Base-by-base conservation (phyloP, 2,329 filamentous ascomycete species). In the Leptographium procerum region DNA sequence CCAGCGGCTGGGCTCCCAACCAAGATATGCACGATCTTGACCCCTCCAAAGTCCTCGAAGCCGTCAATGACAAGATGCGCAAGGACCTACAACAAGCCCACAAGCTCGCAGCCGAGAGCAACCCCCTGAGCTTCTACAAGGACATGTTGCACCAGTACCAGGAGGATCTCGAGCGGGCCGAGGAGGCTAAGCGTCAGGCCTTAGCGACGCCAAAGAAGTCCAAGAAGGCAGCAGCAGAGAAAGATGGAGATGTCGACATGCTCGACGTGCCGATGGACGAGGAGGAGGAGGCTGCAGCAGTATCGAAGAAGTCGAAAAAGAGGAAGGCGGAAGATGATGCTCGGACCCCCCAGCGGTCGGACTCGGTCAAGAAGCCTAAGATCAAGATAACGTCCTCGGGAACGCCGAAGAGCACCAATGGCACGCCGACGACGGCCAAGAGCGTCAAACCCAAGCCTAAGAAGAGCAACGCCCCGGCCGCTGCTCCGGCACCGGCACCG, bases 1-100 rank as follows among this genome's bases (percentile, higher is more conserved):
- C 59, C 65, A 99, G 94, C 73, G 88, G 89, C 43, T 99, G 92
- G 92, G 89, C 92, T 64, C 81, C 85, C 61, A 96, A 97, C 72
- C 88, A 85, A 26, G 86, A 89, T 60, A 80, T 99, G 43, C 83
- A 84, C 40, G 86, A 89, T 40, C 83, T 97, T 57, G 85, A 91
- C 59, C 76, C 87, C 16, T 84, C 87, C 56, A 84, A 86, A 29
- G 86, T 91, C 63, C 82, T 83, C 57, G 77, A 85, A 28, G 76
- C 83, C 48, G 77, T 88, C 56, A 86, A 85, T 57, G 82, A 87
- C 63, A 95, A 95, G 75, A 86, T 88, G 77, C 82, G 83, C 68
- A 95, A 95, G 74, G 79, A 84, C 60, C 77, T 99, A 7, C 79
- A 87, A 69, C 80, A 82, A 50, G 94, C 94, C 1, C 95, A 91